Base-by-base conservation (phyloP, 495 filamentous ascomycete genomes). In the Neurospora sublineolata region DNA sequence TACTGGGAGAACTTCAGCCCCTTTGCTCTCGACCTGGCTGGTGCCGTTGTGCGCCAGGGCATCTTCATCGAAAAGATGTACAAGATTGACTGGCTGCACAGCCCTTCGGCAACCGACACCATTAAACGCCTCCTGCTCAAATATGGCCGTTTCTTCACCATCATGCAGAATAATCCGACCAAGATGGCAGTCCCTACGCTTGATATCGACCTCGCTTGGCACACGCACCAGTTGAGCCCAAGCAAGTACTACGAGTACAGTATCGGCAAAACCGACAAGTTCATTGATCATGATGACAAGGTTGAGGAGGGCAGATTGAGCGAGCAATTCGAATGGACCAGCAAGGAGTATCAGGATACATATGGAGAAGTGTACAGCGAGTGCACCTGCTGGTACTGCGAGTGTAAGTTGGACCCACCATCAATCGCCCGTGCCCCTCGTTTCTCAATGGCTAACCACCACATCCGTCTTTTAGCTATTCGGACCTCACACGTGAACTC, bases 341-440 rank as follows among this genome's bases (percentile, higher is more conserved):
- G 83, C 78, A 89, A 88, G 75, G 80, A 76, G 12, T 97, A 93
- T 78, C 84, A 90, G 74, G 87, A 89, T 40, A 82, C 80, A 20
- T 89, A 84, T 75, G 82, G 83, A 9, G 86, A 90, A 72, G 85
- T 91, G 36, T 97, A 95, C 79, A 90, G 86, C 37, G 90, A 92
- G 79, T 97, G 93, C 77, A 93, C 89, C 4, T 97, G 93, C 80
- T 97, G 93, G 92, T 94, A 93, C 78, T 97, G 93, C 82, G 93
- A 95, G 76, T 78, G 82, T 83, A 73, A 64, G 76, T 70, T 1
- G 14, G 46, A 58, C 16, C 14, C 23, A 68, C 12, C 8, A 67
- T 12, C 36, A n/a, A 7, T 33, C 14, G 27, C 3, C 5, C 14
- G 1, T 33, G 23, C 37, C 52, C 30, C 12, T 10, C 6, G 1